Evolutionary conservation across 768 basidiomycete species (phyloP).

Genomic region (Cyclocybe aegerita): DNA sequence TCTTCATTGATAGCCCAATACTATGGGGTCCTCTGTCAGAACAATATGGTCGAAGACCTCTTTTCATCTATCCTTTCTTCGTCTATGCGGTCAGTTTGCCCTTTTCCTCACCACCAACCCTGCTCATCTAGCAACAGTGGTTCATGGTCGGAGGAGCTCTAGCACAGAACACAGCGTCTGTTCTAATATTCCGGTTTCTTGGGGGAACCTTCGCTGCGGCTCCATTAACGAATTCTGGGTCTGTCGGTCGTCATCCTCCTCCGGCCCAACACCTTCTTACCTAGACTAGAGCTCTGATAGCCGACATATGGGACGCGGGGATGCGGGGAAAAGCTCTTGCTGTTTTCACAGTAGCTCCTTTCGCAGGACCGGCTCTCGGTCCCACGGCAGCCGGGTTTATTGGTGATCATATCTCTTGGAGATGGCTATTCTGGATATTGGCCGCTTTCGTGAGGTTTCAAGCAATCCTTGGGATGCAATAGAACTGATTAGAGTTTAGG

Average conservation of each 20-base stretch:
- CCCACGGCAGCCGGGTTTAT: constrained; percentile 54
- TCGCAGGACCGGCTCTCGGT: constrained; percentile 64
- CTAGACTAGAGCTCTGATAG: constrained; percentile 42
- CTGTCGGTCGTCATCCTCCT: constrained; percentile 10
- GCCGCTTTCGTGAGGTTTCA: constrained; percentile 48
- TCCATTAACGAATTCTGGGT: constrained; percentile 72
- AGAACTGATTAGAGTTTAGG: constrained; percentile 26
- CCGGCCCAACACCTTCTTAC: neutral
- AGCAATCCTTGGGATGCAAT: neutral
- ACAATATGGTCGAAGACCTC: constrained; percentile 57
- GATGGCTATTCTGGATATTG: constrained; percentile 69
- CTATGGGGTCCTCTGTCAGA: constrained; percentile 59
- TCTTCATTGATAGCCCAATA: constrained; percentile 34
- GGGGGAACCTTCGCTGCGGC: constrained; percentile 68
- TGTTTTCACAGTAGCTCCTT: constrained; percentile 63
- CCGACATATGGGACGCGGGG: constrained; percentile 63
- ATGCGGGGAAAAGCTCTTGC: constrained; percentile 66
- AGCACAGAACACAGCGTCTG: constrained; percentile 54
- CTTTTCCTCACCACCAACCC: constrained; percentile 3
- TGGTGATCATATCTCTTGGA: constrained; percentile 49
- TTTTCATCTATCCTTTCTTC: constrained; percentile 57
- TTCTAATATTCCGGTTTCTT: constrained; percentile 73
- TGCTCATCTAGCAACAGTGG: constrained; percentile 26
- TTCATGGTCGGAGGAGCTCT: constrained; percentile 68
- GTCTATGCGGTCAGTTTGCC: constrained; percentile 44